phyloP scores from a whole-genome alignment of 345 rosid species.

The Dimocarpus longan region DNA sequence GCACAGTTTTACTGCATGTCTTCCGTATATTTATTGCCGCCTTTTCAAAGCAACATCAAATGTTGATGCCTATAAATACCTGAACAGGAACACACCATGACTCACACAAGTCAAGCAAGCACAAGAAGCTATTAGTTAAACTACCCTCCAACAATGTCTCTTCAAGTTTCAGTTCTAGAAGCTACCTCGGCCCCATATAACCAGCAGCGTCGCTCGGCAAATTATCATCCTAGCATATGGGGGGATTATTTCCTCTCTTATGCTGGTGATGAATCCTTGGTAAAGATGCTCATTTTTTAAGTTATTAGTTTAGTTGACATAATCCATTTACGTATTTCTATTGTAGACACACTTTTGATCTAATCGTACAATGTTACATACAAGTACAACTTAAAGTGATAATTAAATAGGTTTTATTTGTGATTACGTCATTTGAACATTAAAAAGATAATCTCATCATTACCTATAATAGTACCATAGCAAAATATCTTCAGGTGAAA shows the following conservation, averaged over 20 bases:
- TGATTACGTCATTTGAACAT: too few species aligned
- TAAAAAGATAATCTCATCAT: too few species aligned
- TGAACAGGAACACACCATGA: neutral
- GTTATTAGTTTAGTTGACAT: neutral
- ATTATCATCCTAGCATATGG: slow-evolving; percentile 30
- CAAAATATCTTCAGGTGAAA: too few species aligned
- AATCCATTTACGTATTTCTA: too few species aligned
- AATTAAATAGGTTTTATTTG: too few species aligned
- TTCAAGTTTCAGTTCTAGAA: neutral
- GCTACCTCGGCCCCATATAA: neutral
- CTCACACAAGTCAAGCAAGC: neutral
- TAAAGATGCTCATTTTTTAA: neutral
- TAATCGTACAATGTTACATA: too few species aligned
- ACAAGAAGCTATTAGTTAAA: neutral
- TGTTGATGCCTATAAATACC: neutral
- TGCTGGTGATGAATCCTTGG: neutral
- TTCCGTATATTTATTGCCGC: too few species aligned
- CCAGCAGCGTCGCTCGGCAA: slow-evolving; percentile 16
- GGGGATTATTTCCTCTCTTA: slow-evolving; percentile 27
- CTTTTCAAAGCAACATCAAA: neutral
- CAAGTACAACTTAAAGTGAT: too few species aligned
- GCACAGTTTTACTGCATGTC: too few species aligned
- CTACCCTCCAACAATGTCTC: neutral
- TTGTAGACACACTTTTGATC: too few species aligned
- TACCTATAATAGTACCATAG: too few species aligned